These are phyloP conservation scores for Vaccinium darrowii DNA, from an alignment of 148 eudicot species.

Conservation along the genomic window DNA sequence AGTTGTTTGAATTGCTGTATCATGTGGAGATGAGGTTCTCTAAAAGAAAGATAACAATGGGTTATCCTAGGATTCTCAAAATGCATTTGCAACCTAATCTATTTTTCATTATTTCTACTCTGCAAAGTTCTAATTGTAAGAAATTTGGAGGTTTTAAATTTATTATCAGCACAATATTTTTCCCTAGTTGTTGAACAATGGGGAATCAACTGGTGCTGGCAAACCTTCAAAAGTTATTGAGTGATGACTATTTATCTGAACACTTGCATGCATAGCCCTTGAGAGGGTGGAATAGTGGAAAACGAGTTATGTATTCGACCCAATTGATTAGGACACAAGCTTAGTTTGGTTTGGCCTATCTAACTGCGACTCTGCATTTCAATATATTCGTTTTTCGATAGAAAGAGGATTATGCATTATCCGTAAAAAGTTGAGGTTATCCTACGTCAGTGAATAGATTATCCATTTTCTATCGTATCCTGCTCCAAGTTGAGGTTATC, in stretches of 20 bases:
- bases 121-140: background rate
- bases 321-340: background rate
- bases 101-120: background rate
- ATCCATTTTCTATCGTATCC: background rate
- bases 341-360: background rate
- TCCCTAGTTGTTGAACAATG: background rate
- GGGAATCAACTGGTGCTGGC: background rate
- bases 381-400: background rate
- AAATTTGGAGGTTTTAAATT: background rate
- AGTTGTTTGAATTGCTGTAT: background rate
- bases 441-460: background rate
- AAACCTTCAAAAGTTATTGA: background rate
- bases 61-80: background rate
- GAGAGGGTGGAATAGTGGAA: background rate
- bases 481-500: background rate
- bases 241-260: background rate
- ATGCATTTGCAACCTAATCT: background rate
- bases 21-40: background rate
- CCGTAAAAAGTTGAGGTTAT: background rate
- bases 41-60: background rate
- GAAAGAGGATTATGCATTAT: background rate
- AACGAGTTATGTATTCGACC: background rate
- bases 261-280: background rate
- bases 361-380: slow-evolving; percentile 4
- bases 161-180: background rate